These are phyloP conservation scores for Talaromyces wortmannii DNA, from an alignment of 495 filamentous ascomycete genomes.

Conservation along the genomic window DNA sequence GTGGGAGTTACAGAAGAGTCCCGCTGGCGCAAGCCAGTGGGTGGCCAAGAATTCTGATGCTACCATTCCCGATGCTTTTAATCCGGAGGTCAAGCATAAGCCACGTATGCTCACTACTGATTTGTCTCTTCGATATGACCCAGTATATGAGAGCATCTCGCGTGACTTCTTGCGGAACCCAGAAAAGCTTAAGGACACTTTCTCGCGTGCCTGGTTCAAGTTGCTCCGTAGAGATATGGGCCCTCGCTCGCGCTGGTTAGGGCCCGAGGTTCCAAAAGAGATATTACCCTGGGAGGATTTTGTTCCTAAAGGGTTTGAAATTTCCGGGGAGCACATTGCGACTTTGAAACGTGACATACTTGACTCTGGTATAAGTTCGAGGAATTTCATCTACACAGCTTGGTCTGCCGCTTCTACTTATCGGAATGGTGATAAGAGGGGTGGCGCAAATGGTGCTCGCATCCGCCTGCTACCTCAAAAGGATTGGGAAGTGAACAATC, in stretches of 20 bases:
- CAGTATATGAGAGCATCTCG: conserved; percentile 64
- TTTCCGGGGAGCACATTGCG: conserved; percentile 42
- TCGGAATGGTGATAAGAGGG: conserved; percentile 69
- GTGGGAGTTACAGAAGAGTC: conserved; percentile 67
- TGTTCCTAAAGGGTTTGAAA: no score
- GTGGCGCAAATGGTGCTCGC: conserved; percentile 67
- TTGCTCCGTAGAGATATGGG: conserved; percentile 69
- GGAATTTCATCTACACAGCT: no score
- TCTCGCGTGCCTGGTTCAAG: conserved; percentile 71
- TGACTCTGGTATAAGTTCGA: no score
- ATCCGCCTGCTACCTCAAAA: conserved; percentile 64
- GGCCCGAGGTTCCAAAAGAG: conserved; percentile 62
- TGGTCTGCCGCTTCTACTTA: conserved; percentile 68
- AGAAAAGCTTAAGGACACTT: conserved; percentile 57
- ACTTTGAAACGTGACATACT: conserved; percentile 55
- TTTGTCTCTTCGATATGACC: conserved; percentile 62
- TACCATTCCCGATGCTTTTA: conserved; percentile 61
- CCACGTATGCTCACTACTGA: conserved; percentile 66
- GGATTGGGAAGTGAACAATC: conserved; percentile 63
- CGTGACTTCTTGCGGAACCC: conserved; percentile 58
- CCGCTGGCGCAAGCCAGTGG: conserved; percentile 68
- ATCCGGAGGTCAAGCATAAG: conserved; percentile 55
- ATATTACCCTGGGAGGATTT: conserved; percentile 60
- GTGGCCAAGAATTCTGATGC: conserved; percentile 57
- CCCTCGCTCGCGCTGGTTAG: conserved; percentile 59